These are phyloP conservation scores for Athelia sp. DNA, from an alignment of 1,284 basidiomycete genomes.

Conservation along the genomic window DNA sequence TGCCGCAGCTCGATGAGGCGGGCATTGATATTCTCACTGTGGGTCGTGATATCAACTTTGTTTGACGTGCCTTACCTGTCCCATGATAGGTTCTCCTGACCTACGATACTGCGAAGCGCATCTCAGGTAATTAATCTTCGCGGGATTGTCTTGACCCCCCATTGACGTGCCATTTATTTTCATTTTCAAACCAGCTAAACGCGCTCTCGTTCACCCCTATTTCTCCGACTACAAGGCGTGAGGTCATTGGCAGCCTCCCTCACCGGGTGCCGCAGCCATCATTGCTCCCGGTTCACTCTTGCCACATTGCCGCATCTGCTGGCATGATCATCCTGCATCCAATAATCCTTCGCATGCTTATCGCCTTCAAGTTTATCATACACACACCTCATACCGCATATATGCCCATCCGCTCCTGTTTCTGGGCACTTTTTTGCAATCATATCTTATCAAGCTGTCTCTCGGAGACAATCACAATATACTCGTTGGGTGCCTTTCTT, in stretches of 20 bases:
- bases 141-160: constrained; percentile 1
- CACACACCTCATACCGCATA: background rate
- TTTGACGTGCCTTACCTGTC: constrained; percentile 3
- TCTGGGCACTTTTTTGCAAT: background rate
- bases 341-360: background rate
- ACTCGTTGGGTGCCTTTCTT: background rate
- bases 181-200: constrained; percentile 60
- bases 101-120: constrained; percentile 92
- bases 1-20: constrained; percentile 64
- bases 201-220: constrained; percentile 80
- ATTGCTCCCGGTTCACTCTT: background rate
- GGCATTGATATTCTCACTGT: constrained; percentile 81
- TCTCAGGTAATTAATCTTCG: constrained; percentile 66
- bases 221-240: constrained; percentile 51
- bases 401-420: background rate
- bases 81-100: constrained; percentile 68
- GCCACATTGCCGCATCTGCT: background rate
- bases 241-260: constrained; percentile 6
- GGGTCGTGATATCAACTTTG: constrained; percentile 12
- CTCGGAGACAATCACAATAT: background rate
- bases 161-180: constrained; percentile 3
- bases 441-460: background rate
- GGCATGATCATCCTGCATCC: background rate
- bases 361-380: background rate
- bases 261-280: too few relatives aligned